Evolutionary conservation across 2,329 filamentous ascomycete species (phyloP), one percentile per base, ranked within the genome.

Genomic region (Penicillium sp.): DNA sequence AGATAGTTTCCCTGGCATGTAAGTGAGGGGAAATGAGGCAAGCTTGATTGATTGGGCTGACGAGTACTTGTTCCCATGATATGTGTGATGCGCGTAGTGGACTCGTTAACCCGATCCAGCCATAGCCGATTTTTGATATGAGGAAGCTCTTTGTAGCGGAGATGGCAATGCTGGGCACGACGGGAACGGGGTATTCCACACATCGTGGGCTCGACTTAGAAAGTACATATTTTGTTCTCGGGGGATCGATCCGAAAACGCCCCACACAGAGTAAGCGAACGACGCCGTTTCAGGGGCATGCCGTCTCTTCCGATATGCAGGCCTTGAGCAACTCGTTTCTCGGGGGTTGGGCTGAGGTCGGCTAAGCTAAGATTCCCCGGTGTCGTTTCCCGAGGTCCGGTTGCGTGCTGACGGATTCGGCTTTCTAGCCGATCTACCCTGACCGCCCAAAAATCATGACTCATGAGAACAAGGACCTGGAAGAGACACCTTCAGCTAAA

Each of bases 341-440:
- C 19, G 36, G 25, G 29, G 3, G 13, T 50, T 46, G 38, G 48
- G 48, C 41, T 41, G 34, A n/a, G n/a, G 23, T 53, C 43, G 36
- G 55, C 39, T 19, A 55, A 55, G 27, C 16, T 41, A n/a, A 50
- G 4, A 50, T 50, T 53, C 5, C 23, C 40, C 34, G 44, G 34
- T 7, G 16, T 44, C 45, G 38, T 46, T 50, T 23, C 23, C 23
- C 23, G 23, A 23, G 23, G 23, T 48, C 55, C 58, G 55, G 51
- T 51, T 46, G 55, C 48, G 40, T 53, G n/a, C 29, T 36, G 48
- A 38, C 33, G 29, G n/a, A 38, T 49, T 57, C 61, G 61, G 61
- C 55, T 47, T 58, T 62, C 46, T 62, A 19, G 50, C 61, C 61
- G 61, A 63, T 45, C 39, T 48, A 23, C 19, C 7, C 27, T 39